Evolutionary conservation across 768 basidiomycete genomes (phyloP).

Genomic region (Suillus americanus): DNA sequence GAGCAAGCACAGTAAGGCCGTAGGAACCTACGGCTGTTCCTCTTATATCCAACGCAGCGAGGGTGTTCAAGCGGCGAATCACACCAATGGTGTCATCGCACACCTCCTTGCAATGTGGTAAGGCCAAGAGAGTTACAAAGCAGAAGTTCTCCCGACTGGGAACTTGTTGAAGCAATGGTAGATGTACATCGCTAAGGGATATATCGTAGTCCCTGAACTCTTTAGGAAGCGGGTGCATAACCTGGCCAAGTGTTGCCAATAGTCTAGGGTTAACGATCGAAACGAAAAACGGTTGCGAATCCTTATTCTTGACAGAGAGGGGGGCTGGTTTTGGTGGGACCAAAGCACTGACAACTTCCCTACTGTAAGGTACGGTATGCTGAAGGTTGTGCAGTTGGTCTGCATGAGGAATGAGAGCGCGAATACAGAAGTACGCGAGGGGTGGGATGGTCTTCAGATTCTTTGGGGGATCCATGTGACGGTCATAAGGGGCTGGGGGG

Average conservation of each 20-base stretch:
- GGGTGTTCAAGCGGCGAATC: constrained; percentile 50
- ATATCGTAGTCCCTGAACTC: constrained; percentile 35
- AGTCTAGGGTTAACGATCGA: constrained; percentile 49
- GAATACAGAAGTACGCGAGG: constrained; percentile 52
- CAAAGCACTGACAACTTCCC: constrained; percentile 41
- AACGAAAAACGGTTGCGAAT: constrained; percentile 14
- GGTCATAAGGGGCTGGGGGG: constrained; percentile 1
- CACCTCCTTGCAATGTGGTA: constrained; percentile 54
- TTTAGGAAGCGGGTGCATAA: constrained; percentile 54
- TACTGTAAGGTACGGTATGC: constrained; percentile 37
- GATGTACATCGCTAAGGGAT: constrained; percentile 52
- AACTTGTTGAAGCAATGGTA: constrained; percentile 58
- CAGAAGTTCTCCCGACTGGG: constrained; percentile 56
- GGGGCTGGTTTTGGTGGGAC: constrained; percentile 31
- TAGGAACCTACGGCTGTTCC: constrained; percentile 49
- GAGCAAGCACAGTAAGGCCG: constrained; percentile 52
- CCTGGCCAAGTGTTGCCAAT: constrained; percentile 63
- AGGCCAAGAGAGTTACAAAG: constrained; percentile 61
- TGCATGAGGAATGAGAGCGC: constrained; percentile 40
- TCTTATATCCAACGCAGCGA: constrained; percentile 67
- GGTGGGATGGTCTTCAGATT: constrained; percentile 40
- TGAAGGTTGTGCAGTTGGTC: constrained; percentile 44
- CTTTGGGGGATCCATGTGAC: neutral
- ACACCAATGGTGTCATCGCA: constrained; percentile 54
- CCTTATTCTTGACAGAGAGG: neutral